Evolutionary conservation across 1,139 yeast species (phyloP).

Genomic region (Schwanniomyces etchellsii): DNA sequence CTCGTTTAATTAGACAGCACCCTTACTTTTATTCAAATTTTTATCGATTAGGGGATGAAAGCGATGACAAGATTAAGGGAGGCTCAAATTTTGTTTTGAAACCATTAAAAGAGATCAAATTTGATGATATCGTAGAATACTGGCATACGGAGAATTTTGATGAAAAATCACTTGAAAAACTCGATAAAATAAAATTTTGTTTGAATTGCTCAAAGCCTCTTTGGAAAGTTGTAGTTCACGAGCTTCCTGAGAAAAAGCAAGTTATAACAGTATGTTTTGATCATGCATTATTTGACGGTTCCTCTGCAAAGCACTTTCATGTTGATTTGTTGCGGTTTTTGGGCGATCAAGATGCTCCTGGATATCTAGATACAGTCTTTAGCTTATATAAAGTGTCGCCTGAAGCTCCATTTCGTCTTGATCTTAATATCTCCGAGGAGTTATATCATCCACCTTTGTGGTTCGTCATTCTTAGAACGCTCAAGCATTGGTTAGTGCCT

Average conservation of each 20-base stretch:
- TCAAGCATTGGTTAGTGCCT: too few relatives aligned
- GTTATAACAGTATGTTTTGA: slow-evolving; percentile 22
- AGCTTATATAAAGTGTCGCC: too few relatives aligned
- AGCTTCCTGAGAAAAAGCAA: slow-evolving; percentile 11
- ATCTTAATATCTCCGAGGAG: too few relatives aligned
- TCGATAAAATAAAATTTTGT: slow-evolving; percentile 14
- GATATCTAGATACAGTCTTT: too few relatives aligned
- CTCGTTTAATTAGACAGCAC: slow-evolving; percentile 14
- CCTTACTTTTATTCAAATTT: slow-evolving; percentile 19
- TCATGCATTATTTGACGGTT: slow-evolving; percentile 34
- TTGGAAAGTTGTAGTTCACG: slow-evolving; percentile 23
- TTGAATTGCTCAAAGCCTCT: slow-evolving; percentile 17
- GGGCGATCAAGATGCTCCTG: too few relatives aligned
- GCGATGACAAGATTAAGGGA: slow-evolving; percentile 7
- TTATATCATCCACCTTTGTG: too few relatives aligned
- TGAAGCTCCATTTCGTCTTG: too few relatives aligned
- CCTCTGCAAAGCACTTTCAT: slow-evolving; percentile 27
- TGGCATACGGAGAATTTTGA: slow-evolving; percentile 11
- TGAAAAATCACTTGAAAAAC: slow-evolving; percentile 10
- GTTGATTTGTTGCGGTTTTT: slow-evolving; percentile 17
- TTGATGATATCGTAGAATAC: slow-evolving; percentile 20
- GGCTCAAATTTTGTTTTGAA: slow-evolving; percentile 14
- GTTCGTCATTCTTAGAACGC: too few relatives aligned
- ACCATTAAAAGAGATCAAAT: slow-evolving; percentile 15
- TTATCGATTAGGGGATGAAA: slow-evolving; percentile 10